phyloP scores from a whole-genome alignment of 257 asterid species.

The Gentiana straminea region DNA sequence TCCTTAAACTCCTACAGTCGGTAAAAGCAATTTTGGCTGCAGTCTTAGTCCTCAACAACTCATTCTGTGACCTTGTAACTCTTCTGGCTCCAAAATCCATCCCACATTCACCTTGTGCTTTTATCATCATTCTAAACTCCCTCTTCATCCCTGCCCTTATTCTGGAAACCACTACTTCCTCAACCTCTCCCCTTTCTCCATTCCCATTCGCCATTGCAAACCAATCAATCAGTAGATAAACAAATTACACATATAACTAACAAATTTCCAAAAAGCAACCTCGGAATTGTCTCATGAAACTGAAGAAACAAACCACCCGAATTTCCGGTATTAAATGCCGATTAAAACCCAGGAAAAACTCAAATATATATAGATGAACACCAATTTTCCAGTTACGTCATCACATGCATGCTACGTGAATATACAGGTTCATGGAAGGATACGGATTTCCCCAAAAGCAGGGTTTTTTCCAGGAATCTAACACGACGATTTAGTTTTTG shows the following conservation, averaged over 20 bases:
- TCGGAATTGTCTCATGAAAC: too few species aligned
- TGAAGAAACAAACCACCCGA: too few species aligned
- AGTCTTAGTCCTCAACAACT: slow-evolving; percentile 5
- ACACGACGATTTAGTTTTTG: too few species aligned
- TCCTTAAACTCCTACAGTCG: slow-evolving; percentile 9
- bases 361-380: too few species aligned
- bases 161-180: slow-evolving; percentile 42
- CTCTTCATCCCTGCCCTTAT: slow-evolving; percentile 78
- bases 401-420: too few species aligned
- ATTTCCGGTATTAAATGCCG: too few species aligned
- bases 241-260: background rate
- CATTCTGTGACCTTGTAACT: slow-evolving; percentile 53
- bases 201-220: slow-evolving; percentile 11
- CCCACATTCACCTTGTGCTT: slow-evolving; percentile 45
- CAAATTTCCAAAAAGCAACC: too few species aligned
- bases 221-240: slow-evolving; percentile 5
- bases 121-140: slow-evolving; percentile 69
- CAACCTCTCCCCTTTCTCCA: slow-evolving; percentile 35
- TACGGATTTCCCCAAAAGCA: too few species aligned
- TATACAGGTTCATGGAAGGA: too few species aligned
- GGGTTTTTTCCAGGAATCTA: too few species aligned
- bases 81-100: slow-evolving; percentile 43
- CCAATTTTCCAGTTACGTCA: too few species aligned
- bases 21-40: slow-evolving; percentile 15
- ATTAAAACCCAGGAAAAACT: too few species aligned